Percentiles rank a stretch among this genome's conserved stretches.
Conservation (phyloP, 129 eudicot species). For the Flaveria linearis region DNA sequence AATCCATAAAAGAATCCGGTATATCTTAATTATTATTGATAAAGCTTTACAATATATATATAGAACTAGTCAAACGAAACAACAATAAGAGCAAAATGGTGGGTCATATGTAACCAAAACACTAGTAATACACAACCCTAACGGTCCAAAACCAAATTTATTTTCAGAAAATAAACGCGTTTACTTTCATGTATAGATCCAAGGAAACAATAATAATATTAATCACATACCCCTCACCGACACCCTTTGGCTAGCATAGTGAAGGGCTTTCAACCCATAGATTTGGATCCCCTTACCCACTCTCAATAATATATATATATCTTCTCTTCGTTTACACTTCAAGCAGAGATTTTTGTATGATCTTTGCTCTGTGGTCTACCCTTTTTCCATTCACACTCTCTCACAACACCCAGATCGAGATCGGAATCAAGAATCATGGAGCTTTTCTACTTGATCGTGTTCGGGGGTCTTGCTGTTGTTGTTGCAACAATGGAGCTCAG, state of each 20-base stretch:
- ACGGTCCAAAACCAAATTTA: background rate
- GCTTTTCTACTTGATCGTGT: slow-evolving; percentile 79
- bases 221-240: slow-evolving; percentile 30
- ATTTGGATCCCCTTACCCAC: slow-evolving; percentile 12
- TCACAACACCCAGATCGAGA: slow-evolving; percentile 11
- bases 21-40: too few relatives aligned
- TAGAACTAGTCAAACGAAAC: too few relatives aligned
- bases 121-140: too few relatives aligned
- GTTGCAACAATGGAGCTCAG: slow-evolving; percentile 84
- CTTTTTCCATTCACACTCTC: slow-evolving; percentile 36
- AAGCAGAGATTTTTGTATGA: slow-evolving; percentile 4
- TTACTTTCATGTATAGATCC: slow-evolving; percentile 6
- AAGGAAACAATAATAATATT: background rate
- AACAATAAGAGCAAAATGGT: too few relatives aligned
- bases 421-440: slow-evolving; percentile 54
- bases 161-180: slow-evolving; percentile 16
- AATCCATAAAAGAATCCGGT: too few relatives aligned
- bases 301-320: background rate
- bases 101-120: too few relatives aligned
- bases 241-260: slow-evolving; percentile 27
- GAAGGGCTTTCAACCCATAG: background rate
- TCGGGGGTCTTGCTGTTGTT: slow-evolving; percentile 61
- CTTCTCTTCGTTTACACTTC: background rate
- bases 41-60: too few relatives aligned
- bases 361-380: slow-evolving; percentile 12